A percentile compares a stretch with the other conserved stretches of the same genome.
Conservation (phyloP, 2,329 filamentous ascomycete species). For the Penicillium oxalicum region DNA sequence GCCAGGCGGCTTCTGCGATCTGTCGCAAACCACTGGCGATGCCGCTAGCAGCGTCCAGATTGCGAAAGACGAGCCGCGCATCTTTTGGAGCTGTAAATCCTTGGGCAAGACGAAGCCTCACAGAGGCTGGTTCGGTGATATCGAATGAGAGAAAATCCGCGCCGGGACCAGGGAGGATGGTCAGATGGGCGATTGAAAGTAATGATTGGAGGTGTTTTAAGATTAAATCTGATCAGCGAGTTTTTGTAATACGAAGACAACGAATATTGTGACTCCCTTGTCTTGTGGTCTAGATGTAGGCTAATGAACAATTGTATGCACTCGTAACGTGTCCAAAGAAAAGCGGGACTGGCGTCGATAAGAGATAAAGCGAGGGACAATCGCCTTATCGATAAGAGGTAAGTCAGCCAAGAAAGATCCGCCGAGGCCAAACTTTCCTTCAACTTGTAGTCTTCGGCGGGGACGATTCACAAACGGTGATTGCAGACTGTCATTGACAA, state of each 20-base stretch:
- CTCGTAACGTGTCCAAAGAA: slow-evolving; percentile 6
- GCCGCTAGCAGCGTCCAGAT: slow-evolving; percentile 20
- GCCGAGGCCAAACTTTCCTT: slow-evolving; percentile 13
- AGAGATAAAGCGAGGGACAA: slow-evolving; percentile 3
- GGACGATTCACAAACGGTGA: slow-evolving; percentile 16
- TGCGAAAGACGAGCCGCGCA: slow-evolving; percentile 15
- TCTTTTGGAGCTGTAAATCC: slow-evolving; percentile 5
- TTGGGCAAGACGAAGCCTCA: not conserved
- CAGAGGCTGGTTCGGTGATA: not conserved
- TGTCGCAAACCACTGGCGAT: slow-evolving; percentile 15
- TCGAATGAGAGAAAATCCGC: not conserved
- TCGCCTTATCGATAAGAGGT: too few species aligned
- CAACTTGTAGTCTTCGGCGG: slow-evolving; percentile 6
- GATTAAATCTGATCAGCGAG: too few species aligned
- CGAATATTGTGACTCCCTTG: too few species aligned
- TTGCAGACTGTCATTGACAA: slow-evolving; percentile 24
- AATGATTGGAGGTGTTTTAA: too few species aligned
- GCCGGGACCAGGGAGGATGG: too few species aligned
- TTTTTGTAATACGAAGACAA: too few species aligned
- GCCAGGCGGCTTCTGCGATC: slow-evolving; percentile 29
- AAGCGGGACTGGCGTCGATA: slow-evolving; percentile 6
- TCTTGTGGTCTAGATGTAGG: too few species aligned
- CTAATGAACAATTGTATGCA: too few species aligned
- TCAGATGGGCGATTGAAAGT: too few species aligned
- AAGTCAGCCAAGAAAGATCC: slow-evolving; percentile 14